These are phyloP conservation scores for Daldinia concentrica DNA, from an alignment of 495 filamentous ascomycete species.

Conservation along the genomic window DNA sequence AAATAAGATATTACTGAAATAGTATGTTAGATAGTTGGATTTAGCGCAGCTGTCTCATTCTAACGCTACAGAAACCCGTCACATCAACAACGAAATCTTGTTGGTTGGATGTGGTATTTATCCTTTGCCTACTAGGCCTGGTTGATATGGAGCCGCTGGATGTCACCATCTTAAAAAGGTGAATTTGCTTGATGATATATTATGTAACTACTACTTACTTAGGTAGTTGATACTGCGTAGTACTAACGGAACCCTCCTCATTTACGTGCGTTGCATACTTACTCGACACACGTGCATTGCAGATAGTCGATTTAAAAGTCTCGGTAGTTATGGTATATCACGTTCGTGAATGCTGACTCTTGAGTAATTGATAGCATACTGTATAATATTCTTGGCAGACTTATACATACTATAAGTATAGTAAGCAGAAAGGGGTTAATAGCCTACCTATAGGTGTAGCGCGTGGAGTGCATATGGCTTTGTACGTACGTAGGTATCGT, in stretches of 20 bases:
- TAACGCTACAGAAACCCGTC: not conserved
- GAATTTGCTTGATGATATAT: not conserved
- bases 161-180: not conserved
- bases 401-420: constrained; percentile 31
- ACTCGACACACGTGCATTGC: constrained; percentile 22
- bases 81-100: not conserved
- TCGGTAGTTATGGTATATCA: constrained; percentile 38
- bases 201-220: too few species aligned
- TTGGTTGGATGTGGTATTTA: constrained; percentile 20
- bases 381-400: constrained; percentile 21
- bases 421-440: constrained; percentile 41
- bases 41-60: not conserved
- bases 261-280: constrained; percentile 5
- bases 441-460: constrained; percentile 23
- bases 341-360: constrained; percentile 30
- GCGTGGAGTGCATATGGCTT: constrained; percentile 17
- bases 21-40: not conserved
- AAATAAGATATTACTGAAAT: not conserved
- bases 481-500: not conserved
- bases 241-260: not conserved
- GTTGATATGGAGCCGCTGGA: constrained; percentile 1
- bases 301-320: constrained; percentile 4
- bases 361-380: constrained; percentile 17
- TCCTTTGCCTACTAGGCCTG: constrained; percentile 9
- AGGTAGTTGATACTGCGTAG: not conserved